Percentiles rank a stretch among this genome's conserved stretches.
phyloP scores from a whole-genome alignment of 2,329 filamentous ascomycete species.

The Waltergamsia citrina region DNA sequence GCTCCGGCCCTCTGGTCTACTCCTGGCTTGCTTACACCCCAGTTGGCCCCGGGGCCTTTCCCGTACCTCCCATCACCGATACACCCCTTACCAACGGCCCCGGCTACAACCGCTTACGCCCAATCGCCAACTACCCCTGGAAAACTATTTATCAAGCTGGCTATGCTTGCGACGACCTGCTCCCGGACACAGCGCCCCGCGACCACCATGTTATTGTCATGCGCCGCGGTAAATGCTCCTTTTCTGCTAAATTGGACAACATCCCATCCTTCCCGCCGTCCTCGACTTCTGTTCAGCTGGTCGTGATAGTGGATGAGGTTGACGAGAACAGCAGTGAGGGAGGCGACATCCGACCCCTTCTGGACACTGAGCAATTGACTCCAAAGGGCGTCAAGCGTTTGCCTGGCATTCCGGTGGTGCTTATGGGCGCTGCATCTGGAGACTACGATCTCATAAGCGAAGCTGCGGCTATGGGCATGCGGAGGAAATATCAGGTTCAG shows the following conservation, averaged over 20 bases:
- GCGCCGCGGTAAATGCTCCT: conserved; percentile 74
- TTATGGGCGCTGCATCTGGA: conserved; percentile 62
- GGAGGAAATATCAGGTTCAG: conserved; percentile 69
- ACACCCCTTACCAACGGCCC: conserved; percentile 33
- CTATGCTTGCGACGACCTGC: conserved; percentile 52
- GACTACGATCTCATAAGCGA: conserved; percentile 51
- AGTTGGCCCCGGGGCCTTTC: conserved; percentile 51
- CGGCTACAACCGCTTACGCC: conserved; percentile 27
- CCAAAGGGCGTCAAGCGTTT: conserved; percentile 58
- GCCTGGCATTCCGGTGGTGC: conserved; percentile 71
- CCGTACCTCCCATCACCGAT: conserved; percentile 56
- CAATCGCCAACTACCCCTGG: conserved; percentile 51
- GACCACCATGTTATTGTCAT: conserved; percentile 73
- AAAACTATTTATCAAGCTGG: conserved; percentile 61
- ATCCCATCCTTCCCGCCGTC: conserved; percentile 70
- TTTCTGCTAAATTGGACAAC: conserved; percentile 71
- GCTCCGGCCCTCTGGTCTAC: conserved; percentile 29
- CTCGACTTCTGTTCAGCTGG: conserved; percentile 59
- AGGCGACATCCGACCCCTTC: conserved; percentile 47
- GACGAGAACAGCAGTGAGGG: conserved; percentile 20
- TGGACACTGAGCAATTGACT: conserved; percentile 67
- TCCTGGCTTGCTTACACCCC: conserved; percentile 45
- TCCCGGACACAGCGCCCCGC: conserved; percentile 40
- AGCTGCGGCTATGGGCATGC: conserved; percentile 63
- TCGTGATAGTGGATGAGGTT: conserved; percentile 60